A percentile compares a stretch with the other conserved stretches of the same genome.
phyloP scores from a whole-genome alignment of 2,329 filamentous ascomycete genomes.

The Diplodia intermedia region DNA sequence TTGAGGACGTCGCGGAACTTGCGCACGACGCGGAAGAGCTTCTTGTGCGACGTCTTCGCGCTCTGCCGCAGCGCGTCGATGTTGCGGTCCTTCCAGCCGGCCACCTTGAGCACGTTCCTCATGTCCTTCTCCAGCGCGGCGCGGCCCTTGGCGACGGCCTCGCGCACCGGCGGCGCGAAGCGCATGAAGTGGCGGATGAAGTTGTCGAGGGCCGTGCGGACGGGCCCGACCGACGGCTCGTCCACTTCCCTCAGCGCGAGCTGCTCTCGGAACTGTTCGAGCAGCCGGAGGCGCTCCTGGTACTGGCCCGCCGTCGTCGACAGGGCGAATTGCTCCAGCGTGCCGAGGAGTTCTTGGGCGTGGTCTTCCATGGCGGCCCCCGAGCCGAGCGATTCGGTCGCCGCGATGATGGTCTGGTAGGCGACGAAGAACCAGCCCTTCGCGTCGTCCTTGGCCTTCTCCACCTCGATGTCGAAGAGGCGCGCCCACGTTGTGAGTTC shows the following conservation, averaged over 20 bases:
- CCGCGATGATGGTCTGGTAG: conserved; percentile 85
- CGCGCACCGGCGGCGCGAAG: conserved; percentile 70
- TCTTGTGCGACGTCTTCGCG: conserved; percentile 86
- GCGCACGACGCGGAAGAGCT: conserved; percentile 86
- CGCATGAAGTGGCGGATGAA: conserved; percentile 78
- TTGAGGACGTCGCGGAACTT: conserved; percentile 85
- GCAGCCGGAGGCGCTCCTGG: conserved; percentile 71
- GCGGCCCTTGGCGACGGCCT: conserved; percentile 72
- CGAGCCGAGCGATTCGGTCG: conserved; percentile 68
- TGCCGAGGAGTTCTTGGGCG: conserved; percentile 72
- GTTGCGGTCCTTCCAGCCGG: conserved; percentile 98
- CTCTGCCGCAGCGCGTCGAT: conserved; percentile 88
- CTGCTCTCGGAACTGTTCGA: conserved; percentile 69
- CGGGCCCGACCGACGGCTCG: conserved; percentile 54
- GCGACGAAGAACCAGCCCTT: conserved; percentile 96
- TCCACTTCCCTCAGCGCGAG: conserved; percentile 67
- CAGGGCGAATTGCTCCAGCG: conserved; percentile 79
- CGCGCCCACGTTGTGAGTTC: conserved; percentile 92
- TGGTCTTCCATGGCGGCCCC: conserved; percentile 68
- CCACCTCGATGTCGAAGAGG: conserved; percentile 82
- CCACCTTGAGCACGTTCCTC: conserved; percentile 89
- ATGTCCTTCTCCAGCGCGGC: conserved; percentile 85
- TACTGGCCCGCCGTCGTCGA: conserved; percentile 84
- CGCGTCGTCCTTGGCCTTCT: conserved; percentile 77
- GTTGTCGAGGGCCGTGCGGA: conserved; percentile 73